Base-by-base conservation (phyloP, 768 basidiomycete species). In the Leucosporidium creatinivorum region DNA sequence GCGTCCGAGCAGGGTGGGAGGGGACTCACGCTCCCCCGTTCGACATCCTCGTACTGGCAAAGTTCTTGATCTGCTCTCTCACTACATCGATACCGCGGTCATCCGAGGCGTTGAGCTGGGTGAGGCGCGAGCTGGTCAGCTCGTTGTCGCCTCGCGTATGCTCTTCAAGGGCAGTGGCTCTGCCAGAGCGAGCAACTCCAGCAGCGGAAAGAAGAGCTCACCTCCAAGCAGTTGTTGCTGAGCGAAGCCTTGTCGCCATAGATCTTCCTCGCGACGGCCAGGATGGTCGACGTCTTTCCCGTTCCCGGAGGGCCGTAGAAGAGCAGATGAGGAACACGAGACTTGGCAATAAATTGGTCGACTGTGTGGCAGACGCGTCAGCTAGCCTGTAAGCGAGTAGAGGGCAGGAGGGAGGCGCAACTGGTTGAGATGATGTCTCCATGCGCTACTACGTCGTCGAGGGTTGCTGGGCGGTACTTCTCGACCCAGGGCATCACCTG, bases 221-320 rank as follows among this genome's bases (percentile, higher is more conserved):
- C 92, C 83, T 99, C 96, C 3, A 98, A 85, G 31, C 96, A 93
- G 76, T 96, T 92, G 76, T 93, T 97, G 66, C 84, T 82, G 77
- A 87, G 94, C 50, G 86, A 26, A 6, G 49, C 52, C 51, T 62
- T 31, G 28, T 81, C 76, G 2, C 93, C 94, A 76, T 98, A 99
- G 81, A 99, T 90, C 69, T 89, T 85, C 58, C 94, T 84, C 26
- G 96, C 94, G 15, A 99, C 88, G 17, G 96, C 96, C 13, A 98
- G 82, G 69, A 99, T 94, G 0, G 93, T 98, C 0, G 92, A 93
- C 8, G 96, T 99, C 79, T 99, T 99, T 60, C 96, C 96, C 0
- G 96, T 99, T 17, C 94, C 96, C 17, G 96, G 96, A 44, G 96
- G 96, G 0, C 96, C 96, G 75, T 99, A 99, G 79, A 99, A 92